These are phyloP conservation scores for Chlamydomonas sp. DNA, from an alignment of 139 green algal genomes.

Conservation along the genomic window DNA sequence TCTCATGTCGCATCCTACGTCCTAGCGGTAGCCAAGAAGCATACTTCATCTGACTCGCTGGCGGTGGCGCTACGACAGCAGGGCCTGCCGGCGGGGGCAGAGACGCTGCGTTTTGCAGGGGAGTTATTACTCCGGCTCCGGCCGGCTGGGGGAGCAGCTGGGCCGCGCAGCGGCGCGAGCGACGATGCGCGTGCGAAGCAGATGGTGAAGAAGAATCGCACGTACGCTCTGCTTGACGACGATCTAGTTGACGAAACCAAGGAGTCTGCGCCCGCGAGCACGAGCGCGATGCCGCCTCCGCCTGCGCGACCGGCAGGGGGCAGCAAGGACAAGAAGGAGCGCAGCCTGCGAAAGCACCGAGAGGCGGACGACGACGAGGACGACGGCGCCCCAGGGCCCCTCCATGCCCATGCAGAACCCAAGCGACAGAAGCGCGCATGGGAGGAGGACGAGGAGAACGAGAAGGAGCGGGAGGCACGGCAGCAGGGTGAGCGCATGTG, in stretches of 20 bases:
- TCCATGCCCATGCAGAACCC: too few species aligned
- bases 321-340: constrained; percentile 3
- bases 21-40: constrained; percentile 37
- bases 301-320: background rate
- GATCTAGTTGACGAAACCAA: too few species aligned
- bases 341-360: background rate
- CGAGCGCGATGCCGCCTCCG: too few species aligned
- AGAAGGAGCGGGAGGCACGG: constrained; percentile 16
- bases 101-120: constrained; percentile 47
- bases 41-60: constrained; percentile 17
- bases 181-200: constrained; percentile 35
- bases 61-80: constrained; percentile 28
- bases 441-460: constrained; percentile 60
- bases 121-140: too few species aligned
- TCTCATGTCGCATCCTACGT: constrained; percentile 39
- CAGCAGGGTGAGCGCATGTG: too few species aligned
- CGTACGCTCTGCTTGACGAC: constrained; percentile 19
- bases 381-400: background rate
- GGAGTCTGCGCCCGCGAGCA: too few species aligned
- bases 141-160: too few species aligned
- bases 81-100: constrained; percentile 39
- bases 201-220: constrained; percentile 36
- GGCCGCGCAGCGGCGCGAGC: too few species aligned
- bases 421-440: constrained; percentile 41
- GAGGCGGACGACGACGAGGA: constrained; percentile 14